Percentiles rank a stretch among this genome's conserved stretches.
These are phyloP conservation scores for Corylus avellana DNA, from an alignment of 306 rosid genomes.

Conservation along the genomic window DNA sequence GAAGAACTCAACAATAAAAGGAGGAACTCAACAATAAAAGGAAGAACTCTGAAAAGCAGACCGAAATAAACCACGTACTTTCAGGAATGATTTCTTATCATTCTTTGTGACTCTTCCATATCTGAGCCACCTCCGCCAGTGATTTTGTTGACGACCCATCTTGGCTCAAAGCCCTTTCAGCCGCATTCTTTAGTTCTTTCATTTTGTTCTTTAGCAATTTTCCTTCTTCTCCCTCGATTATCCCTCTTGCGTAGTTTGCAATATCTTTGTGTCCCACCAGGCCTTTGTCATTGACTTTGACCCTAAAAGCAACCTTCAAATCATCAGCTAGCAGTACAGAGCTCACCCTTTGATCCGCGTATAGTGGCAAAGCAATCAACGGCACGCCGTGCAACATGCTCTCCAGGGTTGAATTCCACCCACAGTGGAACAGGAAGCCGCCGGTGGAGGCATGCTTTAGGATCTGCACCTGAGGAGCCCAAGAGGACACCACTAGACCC, in stretches of 20 bases:
- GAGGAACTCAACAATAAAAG: no score
- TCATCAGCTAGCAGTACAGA: background rate
- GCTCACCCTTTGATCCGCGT: background rate
- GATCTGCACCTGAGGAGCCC: background rate
- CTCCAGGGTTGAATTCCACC: background rate
- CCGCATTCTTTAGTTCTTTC: background rate
- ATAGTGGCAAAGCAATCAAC: background rate
- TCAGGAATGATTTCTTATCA: background rate
- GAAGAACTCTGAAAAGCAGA: no score
- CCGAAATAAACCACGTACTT: no score
- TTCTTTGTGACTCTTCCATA: conserved; percentile 16
- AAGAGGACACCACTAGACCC: background rate
- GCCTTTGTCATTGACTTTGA: background rate
- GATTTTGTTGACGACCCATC: conserved; percentile 22
- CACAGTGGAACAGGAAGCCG: background rate
- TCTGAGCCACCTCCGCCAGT: conserved; percentile 19
- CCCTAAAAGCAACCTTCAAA: background rate
- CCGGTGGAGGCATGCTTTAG: background rate
- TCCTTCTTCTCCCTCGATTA: background rate
- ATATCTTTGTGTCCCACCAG: background rate
- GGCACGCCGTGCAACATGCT: background rate
- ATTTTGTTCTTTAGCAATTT: background rate
- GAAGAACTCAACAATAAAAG: no score
- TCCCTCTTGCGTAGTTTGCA: background rate
- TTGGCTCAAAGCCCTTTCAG: conserved; percentile 4